Conservation (phyloP, 2,329 filamentous ascomycete species). For the Ophiostoma fasciatum region DNA sequence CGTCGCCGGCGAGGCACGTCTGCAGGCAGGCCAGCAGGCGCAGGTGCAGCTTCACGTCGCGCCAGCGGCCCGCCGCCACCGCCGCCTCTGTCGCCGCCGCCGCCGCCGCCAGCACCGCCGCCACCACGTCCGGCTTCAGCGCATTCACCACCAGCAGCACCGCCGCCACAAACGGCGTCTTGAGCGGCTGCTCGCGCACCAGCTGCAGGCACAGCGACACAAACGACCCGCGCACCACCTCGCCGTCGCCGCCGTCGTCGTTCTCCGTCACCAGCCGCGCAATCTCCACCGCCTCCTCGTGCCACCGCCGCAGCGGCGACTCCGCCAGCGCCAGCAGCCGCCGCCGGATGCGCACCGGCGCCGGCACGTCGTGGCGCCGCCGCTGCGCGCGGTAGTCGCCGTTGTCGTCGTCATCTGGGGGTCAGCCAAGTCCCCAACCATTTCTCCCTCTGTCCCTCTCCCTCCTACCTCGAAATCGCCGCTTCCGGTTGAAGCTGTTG, state of each 20-base stretch:
- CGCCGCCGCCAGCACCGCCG: slow-evolving; percentile 52
- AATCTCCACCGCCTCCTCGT: slow-evolving; percentile 63
- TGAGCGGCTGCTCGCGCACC: slow-evolving; percentile 81
- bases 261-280: slow-evolving; percentile 68
- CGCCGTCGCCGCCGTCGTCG: slow-evolving; percentile 77
- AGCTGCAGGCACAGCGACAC: slow-evolving; percentile 61
- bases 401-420: slow-evolving; percentile 48
- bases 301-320: slow-evolving; percentile 60
- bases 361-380: slow-evolving; percentile 55
- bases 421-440: no score
- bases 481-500: slow-evolving; percentile 39
- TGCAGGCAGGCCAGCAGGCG: slow-evolving; percentile 84
- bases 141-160: slow-evolving; percentile 69
- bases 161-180: slow-evolving; percentile 87
- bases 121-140: slow-evolving; percentile 58
- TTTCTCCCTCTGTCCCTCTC: no score
- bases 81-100: slow-evolving; percentile 48
- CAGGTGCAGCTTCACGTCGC: slow-evolving; percentile 77
- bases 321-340: slow-evolving; percentile 72
- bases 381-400: slow-evolving; percentile 60
- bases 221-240: slow-evolving; percentile 59
- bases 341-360: slow-evolving; percentile 57
- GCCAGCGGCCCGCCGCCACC: slow-evolving; percentile 65
- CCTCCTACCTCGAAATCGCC: slow-evolving; percentile 63
- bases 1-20: slow-evolving; percentile 64